A percentile compares a stretch with the other conserved stretches of the same genome.
Conservation (phyloP, 2,329 filamentous ascomycete species). For the Akanthomyces muscarius region DNA sequence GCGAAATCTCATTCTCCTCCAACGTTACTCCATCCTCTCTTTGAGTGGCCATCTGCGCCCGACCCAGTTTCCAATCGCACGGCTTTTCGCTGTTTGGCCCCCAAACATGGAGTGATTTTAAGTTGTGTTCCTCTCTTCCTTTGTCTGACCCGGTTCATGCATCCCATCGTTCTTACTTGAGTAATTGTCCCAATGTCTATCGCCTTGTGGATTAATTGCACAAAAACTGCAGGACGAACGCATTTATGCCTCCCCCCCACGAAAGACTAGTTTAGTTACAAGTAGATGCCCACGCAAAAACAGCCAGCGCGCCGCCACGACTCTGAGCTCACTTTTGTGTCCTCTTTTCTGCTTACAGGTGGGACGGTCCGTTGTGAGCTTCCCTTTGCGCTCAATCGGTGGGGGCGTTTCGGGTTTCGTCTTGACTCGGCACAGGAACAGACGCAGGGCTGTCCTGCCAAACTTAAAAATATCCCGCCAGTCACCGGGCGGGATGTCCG, state of each 20-base stretch:
- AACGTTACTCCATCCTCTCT: slow-evolving; percentile 5
- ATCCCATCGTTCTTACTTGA: too few relatives aligned
- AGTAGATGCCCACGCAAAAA: neutral
- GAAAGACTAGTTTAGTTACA: too few relatives aligned
- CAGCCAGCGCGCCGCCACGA: neutral
- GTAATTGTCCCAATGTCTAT: too few relatives aligned
- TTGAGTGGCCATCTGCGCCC: neutral
- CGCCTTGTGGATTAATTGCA: too few relatives aligned
- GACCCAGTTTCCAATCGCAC: neutral
- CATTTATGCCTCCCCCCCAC: too few relatives aligned
- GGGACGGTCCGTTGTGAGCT: neutral
- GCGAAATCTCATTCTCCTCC: neutral
- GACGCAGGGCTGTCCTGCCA: too few relatives aligned
- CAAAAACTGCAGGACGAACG: too few relatives aligned
- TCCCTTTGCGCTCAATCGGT: neutral
- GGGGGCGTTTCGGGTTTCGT: neutral
- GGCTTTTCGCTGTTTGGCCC: too few relatives aligned
- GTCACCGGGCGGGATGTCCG: too few relatives aligned
- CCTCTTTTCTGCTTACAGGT: neutral
- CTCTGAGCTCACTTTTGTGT: neutral
- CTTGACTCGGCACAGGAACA: neutral
- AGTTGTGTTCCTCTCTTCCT: too few relatives aligned
- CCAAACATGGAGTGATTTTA: neutral
- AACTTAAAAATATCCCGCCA: too few relatives aligned
- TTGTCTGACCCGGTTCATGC: too few relatives aligned